Conservation (phyloP, 768 basidiomycete species). For the Asterophora parasitica region DNA sequence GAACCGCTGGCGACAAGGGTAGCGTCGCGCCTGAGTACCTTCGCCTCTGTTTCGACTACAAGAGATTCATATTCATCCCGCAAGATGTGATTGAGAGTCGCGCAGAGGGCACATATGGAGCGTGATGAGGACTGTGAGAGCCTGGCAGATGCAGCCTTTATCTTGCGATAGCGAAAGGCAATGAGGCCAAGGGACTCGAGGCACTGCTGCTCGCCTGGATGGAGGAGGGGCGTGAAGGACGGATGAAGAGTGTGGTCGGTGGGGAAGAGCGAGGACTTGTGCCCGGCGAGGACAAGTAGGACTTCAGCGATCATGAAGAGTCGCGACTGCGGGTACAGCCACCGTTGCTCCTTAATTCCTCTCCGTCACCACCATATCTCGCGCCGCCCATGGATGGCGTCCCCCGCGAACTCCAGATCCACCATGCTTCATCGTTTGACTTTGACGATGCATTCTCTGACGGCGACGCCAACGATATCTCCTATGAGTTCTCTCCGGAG, state of each 20-base stretch:
- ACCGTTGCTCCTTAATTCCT: constrained; percentile 1
- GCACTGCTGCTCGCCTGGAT: constrained; percentile 85
- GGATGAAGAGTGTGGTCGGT: constrained; percentile 54
- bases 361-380: neutral
- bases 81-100: constrained; percentile 68
- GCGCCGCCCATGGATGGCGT: constrained; percentile 12
- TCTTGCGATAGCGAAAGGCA: constrained; percentile 68
- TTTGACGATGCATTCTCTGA: constrained; percentile 72
- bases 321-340: constrained; percentile 11
- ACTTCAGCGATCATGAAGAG: constrained; percentile 80
- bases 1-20: constrained; percentile 73
- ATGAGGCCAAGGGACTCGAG: constrained; percentile 76
- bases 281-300: constrained; percentile 81
- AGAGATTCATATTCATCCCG: constrained; percentile 76
- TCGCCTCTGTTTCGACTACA: constrained; percentile 77
- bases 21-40: constrained; percentile 69
- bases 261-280: constrained; percentile 80
- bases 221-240: constrained; percentile 65
- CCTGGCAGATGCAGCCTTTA: constrained; percentile 50
- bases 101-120: constrained; percentile 76
- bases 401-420: constrained; percentile 14
- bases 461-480: constrained; percentile 43
- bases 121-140: constrained; percentile 60
- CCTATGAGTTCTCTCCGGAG: constrained; percentile 53
- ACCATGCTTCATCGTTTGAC: constrained; percentile 29